A percentile compares a stretch with the other conserved stretches of the same genome.
Evolutionary conservation across 768 basidiomycete genomes (phyloP).

Genomic region (Daedaleopsis sinensis): DNA sequence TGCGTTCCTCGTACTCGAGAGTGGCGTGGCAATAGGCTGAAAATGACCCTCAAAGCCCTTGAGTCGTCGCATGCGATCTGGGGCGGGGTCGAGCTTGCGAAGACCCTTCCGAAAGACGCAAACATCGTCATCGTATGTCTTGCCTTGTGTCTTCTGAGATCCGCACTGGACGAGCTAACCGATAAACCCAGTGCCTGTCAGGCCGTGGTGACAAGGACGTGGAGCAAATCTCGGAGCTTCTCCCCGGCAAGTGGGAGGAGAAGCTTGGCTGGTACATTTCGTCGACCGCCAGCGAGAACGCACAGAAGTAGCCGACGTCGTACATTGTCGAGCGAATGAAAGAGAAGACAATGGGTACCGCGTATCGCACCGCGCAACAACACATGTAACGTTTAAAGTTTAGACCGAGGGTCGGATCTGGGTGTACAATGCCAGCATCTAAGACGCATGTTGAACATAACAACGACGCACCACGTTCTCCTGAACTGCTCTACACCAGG

Average conservation of each 20-base stretch:
- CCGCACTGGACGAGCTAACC: neutral
- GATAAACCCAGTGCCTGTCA: conserved; percentile 71
- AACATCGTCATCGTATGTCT: conserved; percentile 88
- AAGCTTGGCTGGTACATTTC: conserved; percentile 74
- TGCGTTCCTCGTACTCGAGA: conserved; percentile 35
- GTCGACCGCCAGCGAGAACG: neutral
- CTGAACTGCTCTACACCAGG: too few species aligned
- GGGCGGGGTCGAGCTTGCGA: conserved; percentile 86
- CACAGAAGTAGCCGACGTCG: neutral
- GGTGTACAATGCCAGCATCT: too few species aligned
- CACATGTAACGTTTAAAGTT: too few species aligned
- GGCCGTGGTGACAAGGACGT: conserved; percentile 99
- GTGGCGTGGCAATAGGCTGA: neutral
- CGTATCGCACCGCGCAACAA: too few species aligned
- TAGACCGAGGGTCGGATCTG: too few species aligned
- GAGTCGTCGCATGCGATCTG: conserved; percentile 97
- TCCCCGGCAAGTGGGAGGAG: conserved; percentile 94
- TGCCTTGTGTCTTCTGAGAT: neutral
- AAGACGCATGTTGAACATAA: too few species aligned
- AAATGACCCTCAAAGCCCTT: conserved; percentile 56
- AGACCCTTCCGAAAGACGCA: conserved; percentile 78
- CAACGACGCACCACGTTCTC: too few species aligned
- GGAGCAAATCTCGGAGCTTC: conserved; percentile 89
- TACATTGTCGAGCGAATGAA: neutral
- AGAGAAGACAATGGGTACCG: neutral